These are phyloP conservation scores for Colletotrichum australisinense DNA, from an alignment of 2,329 filamentous ascomycete species.

Conservation along the genomic window DNA sequence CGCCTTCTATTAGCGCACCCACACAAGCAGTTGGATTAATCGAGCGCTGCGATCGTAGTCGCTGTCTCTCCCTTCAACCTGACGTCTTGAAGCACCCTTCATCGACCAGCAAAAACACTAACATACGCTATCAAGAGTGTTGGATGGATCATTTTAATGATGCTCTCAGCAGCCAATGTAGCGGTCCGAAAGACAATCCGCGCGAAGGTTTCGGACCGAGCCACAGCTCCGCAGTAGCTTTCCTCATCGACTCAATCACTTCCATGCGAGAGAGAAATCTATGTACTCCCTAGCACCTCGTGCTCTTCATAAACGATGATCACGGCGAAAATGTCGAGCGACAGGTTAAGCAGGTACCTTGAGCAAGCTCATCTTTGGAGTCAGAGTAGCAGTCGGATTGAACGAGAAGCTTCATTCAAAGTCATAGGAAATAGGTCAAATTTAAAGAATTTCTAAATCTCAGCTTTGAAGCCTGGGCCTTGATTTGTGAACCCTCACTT, in stretches of 20 bases:
- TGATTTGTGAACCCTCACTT: not conserved
- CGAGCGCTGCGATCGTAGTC: no score
- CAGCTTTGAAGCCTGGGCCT: no score
- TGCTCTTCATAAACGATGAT: not conserved
- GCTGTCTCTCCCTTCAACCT: no score
- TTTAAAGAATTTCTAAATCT: no score
- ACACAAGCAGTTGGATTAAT: not conserved
- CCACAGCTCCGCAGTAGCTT: not conserved
- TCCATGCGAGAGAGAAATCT: not conserved
- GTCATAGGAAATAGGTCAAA: no score
- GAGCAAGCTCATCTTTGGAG: not conserved
- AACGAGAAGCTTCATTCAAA: no score
- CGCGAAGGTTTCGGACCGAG: not conserved
- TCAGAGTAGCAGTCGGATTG: not conserved
- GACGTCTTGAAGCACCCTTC: no score
- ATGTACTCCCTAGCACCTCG: not conserved
- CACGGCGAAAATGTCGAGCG: no score
- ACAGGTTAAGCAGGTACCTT: not conserved
- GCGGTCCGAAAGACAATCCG: not conserved
- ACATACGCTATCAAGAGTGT: not conserved
- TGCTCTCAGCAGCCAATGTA: constrained; percentile 35
- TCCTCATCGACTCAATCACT: not conserved
- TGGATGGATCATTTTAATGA: no score
- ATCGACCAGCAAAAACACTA: not conserved
- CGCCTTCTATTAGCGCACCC: not conserved